These are phyloP conservation scores for Tricholoma hemisulphureum DNA, from an alignment of 768 basidiomycete species.

Conservation along the genomic window DNA sequence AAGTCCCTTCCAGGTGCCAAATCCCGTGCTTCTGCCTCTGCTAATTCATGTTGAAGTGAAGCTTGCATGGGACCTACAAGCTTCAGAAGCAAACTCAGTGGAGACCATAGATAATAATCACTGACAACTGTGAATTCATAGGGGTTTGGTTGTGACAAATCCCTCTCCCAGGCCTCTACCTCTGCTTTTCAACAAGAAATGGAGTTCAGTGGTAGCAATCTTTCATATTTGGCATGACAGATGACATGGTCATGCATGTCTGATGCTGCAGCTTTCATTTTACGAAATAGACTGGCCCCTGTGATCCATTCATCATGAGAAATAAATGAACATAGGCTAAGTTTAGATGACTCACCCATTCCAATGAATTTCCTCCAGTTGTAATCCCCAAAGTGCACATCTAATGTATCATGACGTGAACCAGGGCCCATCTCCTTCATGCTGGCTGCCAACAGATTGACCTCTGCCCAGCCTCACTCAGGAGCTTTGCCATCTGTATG, in stretches of 20 bases:
- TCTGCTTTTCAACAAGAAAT: constrained; percentile 8
- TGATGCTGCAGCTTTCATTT: constrained; percentile 7
- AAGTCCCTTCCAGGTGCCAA: constrained; percentile 10
- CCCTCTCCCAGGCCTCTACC: constrained; percentile 15
- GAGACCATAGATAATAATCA: background rate
- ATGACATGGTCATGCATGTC: constrained; percentile 7
- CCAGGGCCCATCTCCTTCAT: constrained; percentile 36
- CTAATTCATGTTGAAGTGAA: background rate
- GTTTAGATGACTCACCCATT: constrained; percentile 17
- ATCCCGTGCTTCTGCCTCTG: constrained; percentile 13
- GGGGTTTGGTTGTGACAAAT: constrained; percentile 7
- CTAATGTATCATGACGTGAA: constrained; percentile 23
- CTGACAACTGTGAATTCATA: background rate
- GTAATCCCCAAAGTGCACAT: constrained; percentile 26
- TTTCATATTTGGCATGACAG: constrained; percentile 7
- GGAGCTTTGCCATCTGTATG: constrained; percentile 11
- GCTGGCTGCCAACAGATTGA: constrained; percentile 25
- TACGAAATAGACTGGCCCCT: constrained; percentile 8
- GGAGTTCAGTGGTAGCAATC: background rate
- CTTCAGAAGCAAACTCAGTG: background rate
- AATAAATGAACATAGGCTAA: background rate
- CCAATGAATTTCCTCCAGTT: constrained; percentile 25
- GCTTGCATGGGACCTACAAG: constrained; percentile 8
- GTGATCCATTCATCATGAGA: background rate
- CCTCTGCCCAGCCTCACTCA: constrained; percentile 31